A percentile compares a stretch with the other conserved stretches of the same genome.
Conservation (phyloP, 1,284 basidiomycete genomes). For the Microbotryomycetes sp. region DNA sequence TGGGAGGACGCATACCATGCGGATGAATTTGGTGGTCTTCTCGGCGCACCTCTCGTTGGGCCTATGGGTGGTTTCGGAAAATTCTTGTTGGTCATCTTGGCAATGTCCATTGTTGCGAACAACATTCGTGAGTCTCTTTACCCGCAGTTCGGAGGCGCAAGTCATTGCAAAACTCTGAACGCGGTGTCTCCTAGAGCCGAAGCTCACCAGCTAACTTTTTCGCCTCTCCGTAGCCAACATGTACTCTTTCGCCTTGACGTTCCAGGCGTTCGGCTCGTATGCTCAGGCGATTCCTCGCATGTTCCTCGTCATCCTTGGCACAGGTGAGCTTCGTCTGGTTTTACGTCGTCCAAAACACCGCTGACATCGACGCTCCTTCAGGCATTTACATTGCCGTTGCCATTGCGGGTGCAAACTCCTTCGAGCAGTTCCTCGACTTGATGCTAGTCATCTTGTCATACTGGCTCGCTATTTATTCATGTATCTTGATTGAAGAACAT, state of each 20-base stretch:
- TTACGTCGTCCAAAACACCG: constrained; percentile 11
- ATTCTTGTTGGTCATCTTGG: constrained; percentile 39
- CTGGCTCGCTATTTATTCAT: constrained; percentile 44
- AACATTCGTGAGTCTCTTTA: constrained; percentile 30
- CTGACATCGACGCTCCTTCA: constrained; percentile 6
- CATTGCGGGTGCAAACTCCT: constrained; percentile 42
- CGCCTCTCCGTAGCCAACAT: constrained; percentile 36
- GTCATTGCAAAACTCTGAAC: neutral
- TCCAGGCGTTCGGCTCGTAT: constrained; percentile 42
- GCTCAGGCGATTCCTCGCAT: constrained; percentile 42
- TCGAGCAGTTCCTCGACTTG: constrained; percentile 41
- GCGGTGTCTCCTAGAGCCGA: no score
- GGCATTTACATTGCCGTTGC: constrained; percentile 36
- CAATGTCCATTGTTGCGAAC: constrained; percentile 41
- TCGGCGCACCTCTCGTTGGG: constrained; percentile 39
- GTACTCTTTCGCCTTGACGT: constrained; percentile 37
- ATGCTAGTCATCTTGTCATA: constrained; percentile 44
- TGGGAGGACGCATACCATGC: constrained; percentile 63
- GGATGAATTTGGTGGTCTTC: constrained; percentile 53
- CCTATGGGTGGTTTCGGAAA: constrained; percentile 33
- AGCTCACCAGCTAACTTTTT: neutral
- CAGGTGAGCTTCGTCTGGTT: neutral
- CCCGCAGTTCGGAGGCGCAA: neutral
- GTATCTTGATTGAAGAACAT: constrained; percentile 43
- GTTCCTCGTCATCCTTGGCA: constrained; percentile 39